These are phyloP conservation scores for Ganoderma sinense DNA, from an alignment of 1,284 basidiomycete species.

Conservation along the genomic window DNA sequence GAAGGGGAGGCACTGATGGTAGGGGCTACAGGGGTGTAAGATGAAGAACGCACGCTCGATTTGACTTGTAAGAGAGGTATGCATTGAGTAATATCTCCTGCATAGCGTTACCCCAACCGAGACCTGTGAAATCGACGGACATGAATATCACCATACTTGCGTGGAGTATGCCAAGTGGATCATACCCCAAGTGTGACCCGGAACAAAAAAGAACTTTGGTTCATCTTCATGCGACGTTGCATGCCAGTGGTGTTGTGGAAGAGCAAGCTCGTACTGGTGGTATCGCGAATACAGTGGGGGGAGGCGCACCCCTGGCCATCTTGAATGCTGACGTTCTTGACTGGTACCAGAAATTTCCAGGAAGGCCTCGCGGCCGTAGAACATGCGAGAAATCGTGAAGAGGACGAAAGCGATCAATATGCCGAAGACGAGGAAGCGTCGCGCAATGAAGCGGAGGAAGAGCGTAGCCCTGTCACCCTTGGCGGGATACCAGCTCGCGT, in stretches of 20 bases:
- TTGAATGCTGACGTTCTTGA: neutral
- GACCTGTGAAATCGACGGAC: neutral
- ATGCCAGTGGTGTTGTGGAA: slow-evolving; percentile 23
- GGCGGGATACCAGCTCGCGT: neutral
- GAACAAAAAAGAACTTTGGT: slow-evolving; percentile 21
- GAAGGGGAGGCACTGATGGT: neutral
- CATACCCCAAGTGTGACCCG: neutral
- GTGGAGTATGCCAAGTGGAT: neutral
- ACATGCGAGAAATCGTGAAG: neutral
- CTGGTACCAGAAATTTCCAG: neutral
- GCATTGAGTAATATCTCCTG: slow-evolving; percentile 60
- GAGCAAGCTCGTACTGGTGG: slow-evolving; percentile 13
- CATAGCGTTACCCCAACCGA: slow-evolving; percentile 61
- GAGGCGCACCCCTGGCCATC: neutral
- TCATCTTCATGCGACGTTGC: slow-evolving; percentile 1
- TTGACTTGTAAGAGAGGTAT: slow-evolving; percentile 52
- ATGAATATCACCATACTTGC: neutral
- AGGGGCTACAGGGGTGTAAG: neutral
- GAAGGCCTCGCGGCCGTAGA: neutral
- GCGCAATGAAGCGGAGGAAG: neutral
- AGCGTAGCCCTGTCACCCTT: neutral
- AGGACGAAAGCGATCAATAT: neutral
- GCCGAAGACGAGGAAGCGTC: neutral
- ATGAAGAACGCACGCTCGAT: slow-evolving; percentile 48
- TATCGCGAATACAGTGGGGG: slow-evolving; percentile 23